These are phyloP conservation scores for Geotrichum candidum DNA, from an alignment of 1,139 yeast genomes.

Conservation along the genomic window DNA sequence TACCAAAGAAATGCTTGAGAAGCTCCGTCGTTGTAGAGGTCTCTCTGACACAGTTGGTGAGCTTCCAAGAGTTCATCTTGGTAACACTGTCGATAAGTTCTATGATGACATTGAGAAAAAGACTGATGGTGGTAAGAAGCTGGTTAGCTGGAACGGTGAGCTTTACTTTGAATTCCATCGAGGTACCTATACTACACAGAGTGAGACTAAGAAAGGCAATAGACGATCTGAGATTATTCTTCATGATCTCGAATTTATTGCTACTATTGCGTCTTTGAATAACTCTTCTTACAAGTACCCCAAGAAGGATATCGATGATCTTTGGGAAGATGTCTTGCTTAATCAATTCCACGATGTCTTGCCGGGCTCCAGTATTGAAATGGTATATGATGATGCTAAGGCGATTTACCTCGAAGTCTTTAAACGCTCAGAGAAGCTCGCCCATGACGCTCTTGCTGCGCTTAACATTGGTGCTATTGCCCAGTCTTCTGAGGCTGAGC, in stretches of 20 bases:
- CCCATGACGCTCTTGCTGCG: slow-evolving; percentile 46
- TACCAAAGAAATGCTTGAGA: slow-evolving; percentile 85
- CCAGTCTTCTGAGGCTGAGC: slow-evolving; percentile 17
- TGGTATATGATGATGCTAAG: slow-evolving; percentile 92
- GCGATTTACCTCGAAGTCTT: slow-evolving; percentile 63
- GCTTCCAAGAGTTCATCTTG: slow-evolving; percentile 73
- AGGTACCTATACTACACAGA: slow-evolving; percentile 94
- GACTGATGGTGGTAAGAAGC: slow-evolving; percentile 57
- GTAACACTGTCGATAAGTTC: slow-evolving; percentile 71
- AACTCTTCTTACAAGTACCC: slow-evolving; percentile 61
- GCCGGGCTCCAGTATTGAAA: slow-evolving; percentile 93
- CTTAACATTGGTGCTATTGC: slow-evolving; percentile 33
- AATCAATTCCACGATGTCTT: slow-evolving; percentile 96
- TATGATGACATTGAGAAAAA: slow-evolving; percentile 58
- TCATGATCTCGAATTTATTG: slow-evolving; percentile 80
- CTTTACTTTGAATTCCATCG: slow-evolving; percentile 91
- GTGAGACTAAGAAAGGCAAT: slow-evolving; percentile 74
- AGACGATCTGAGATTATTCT: slow-evolving; percentile 70
- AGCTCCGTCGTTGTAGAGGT: slow-evolving; percentile 85
- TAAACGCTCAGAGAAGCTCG: slow-evolving; percentile 47
- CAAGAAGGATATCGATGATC: slow-evolving; percentile 50
- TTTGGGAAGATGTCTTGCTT: slow-evolving; percentile 85
- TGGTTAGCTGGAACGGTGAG: slow-evolving; percentile 92
- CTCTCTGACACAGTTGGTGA: slow-evolving; percentile 71
- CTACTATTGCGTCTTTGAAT: slow-evolving; percentile 64